phyloP scores from a whole-genome alignment of 1,139 yeast genomes.

The Protomyces inouyei region DNA sequence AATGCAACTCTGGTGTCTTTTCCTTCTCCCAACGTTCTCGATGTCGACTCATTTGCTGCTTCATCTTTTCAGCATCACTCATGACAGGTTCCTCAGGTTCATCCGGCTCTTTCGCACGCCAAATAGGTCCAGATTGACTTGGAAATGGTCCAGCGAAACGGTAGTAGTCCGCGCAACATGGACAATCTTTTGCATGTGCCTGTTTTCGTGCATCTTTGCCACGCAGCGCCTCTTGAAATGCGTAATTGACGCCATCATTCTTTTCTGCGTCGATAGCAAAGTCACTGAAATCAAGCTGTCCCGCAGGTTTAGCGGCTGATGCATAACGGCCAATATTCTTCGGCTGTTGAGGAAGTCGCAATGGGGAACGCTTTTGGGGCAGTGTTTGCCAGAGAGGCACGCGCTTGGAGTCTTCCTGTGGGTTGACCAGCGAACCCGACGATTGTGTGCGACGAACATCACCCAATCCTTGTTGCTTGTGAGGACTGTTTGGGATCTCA shows the following conservation, averaged over 20 bases:
- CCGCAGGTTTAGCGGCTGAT: neutral
- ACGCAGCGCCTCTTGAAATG: conserved; percentile 36
- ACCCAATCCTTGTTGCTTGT: neutral
- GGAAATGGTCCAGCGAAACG: conserved; percentile 35
- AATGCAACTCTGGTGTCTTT: conserved; percentile 39
- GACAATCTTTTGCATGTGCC: conserved; percentile 37
- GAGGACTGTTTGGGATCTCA: neutral
- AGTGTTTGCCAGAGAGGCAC: neutral
- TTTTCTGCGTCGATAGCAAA: conserved; percentile 35
- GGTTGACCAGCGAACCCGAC: neutral
- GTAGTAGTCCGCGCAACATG: conserved; percentile 35
- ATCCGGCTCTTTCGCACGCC: conserved; percentile 28
- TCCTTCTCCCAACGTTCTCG: conserved; percentile 35
- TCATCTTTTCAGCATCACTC: conserved; percentile 18
- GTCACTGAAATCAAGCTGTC: conserved; percentile 30
- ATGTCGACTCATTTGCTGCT: conserved; percentile 35
- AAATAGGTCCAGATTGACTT: conserved; percentile 30
- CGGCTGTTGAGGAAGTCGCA: neutral
- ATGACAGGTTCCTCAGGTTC: neutral
- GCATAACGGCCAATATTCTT: neutral
- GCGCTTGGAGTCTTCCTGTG: neutral
- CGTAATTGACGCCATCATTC: conserved; percentile 34
- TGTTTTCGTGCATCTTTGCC: conserved; percentile 35
- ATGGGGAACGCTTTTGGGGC: neutral
- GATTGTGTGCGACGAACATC: neutral